Conservation (phyloP, 164 flowering plant genomes). For the Vitis cinerea region DNA sequence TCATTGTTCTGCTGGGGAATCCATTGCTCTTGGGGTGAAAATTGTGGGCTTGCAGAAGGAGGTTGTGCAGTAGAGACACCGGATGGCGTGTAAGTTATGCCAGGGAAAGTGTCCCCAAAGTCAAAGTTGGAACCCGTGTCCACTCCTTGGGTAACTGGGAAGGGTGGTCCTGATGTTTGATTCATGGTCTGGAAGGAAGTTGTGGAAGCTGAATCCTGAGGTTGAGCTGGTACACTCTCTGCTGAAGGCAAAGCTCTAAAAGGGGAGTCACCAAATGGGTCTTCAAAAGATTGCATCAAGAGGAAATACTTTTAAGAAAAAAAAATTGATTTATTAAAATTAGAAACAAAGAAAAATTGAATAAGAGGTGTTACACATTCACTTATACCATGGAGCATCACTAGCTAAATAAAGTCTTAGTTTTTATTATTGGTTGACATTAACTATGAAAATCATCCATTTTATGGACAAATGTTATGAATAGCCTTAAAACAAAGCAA, state of each 20-base stretch:
- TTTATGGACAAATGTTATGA: no score
- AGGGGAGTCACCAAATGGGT: slow-evolving; percentile 95
- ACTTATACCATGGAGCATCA: no score
- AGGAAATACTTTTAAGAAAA: neutral
- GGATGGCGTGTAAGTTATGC: slow-evolving; percentile 33
- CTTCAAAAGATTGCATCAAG: slow-evolving; percentile 65
- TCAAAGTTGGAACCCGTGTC: slow-evolving; percentile 33
- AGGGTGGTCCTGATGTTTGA: slow-evolving; percentile 28
- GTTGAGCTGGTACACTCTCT: slow-evolving; percentile 25
- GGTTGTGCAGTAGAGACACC: slow-evolving; percentile 23
- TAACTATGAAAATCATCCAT: no score
- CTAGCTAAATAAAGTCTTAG: no score
- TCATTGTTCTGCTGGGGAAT: slow-evolving; percentile 42
- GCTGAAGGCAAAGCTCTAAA: slow-evolving; percentile 74
- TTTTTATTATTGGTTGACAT: no score
- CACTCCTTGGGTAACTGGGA: slow-evolving; percentile 21
- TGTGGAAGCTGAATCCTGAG: slow-evolving; percentile 30
- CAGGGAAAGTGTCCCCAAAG: slow-evolving; percentile 51
- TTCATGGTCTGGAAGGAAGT: slow-evolving; percentile 33
- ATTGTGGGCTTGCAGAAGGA: slow-evolving; percentile 40
- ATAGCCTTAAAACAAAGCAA: no score
- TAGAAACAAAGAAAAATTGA: no score
- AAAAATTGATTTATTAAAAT: neutral
- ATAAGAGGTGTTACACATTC: no score
- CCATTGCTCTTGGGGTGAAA: slow-evolving; percentile 38